A percentile compares a stretch with the other conserved stretches of the same genome.
phyloP scores from a whole-genome alignment of 495 filamentous ascomycete species.

The Penicillium lagena region DNA sequence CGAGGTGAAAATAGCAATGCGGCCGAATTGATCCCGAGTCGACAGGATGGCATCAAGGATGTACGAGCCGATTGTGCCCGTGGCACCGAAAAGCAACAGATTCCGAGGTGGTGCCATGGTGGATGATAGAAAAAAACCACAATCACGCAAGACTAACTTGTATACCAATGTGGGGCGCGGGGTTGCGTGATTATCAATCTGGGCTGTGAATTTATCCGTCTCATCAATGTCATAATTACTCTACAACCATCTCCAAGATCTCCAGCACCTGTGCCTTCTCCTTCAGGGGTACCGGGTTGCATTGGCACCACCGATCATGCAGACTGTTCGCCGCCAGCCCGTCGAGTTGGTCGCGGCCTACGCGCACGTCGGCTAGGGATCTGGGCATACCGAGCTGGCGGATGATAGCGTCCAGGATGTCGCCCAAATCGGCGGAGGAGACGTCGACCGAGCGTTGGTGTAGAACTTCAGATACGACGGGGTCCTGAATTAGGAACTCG shows the following conservation, averaged over 20 bases:
- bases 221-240: too few species aligned
- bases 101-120: conserved; percentile 23
- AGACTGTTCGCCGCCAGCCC: conserved; percentile 45
- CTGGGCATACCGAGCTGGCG: conserved; percentile 49
- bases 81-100: conserved; percentile 65
- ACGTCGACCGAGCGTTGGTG: conserved; percentile 24
- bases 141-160: too few species aligned
- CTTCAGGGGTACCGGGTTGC: conserved; percentile 44
- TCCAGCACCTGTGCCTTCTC: conserved; percentile 48
- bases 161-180: too few species aligned
- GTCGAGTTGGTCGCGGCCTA: conserved; percentile 47
- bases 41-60: conserved; percentile 54
- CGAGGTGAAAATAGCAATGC: conserved; percentile 60
- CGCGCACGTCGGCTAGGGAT: conserved; percentile 47
- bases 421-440: conserved; percentile 41
- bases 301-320: conserved; percentile 42
- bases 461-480: conserved; percentile 36
- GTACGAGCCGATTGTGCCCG: conserved; percentile 59
- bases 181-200: too few species aligned
- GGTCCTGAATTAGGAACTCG: conserved; percentile 42
- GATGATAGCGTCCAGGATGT: conserved; percentile 49
- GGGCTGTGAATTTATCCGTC: too few species aligned
- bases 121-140: background rate
- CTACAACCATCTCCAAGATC: conserved; percentile 44
- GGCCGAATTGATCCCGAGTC: conserved; percentile 44